Percentiles rank a stretch among this genome's conserved stretches.
Evolutionary conservation across 768 basidiomycete genomes (phyloP).

Genomic region (Collybiopsis confluens): DNA sequence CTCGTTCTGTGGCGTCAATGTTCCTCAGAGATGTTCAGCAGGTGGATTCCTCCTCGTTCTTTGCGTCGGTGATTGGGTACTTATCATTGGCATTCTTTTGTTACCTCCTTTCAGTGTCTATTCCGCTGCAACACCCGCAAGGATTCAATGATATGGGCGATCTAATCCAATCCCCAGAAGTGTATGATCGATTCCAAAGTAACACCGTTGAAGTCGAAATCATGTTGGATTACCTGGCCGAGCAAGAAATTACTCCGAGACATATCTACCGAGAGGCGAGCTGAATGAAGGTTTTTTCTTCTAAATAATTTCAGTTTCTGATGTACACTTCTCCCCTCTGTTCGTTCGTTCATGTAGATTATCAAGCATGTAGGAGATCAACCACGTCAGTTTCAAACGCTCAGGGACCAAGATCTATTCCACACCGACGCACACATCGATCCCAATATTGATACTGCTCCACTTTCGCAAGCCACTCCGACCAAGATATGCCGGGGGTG

Average conservation of each 20-base stretch:
- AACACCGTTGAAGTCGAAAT: slow-evolving; percentile 81
- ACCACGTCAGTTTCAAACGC: slow-evolving; percentile 57
- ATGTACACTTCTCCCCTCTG: not conserved
- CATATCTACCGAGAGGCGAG: slow-evolving; percentile 68
- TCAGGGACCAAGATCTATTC: slow-evolving; percentile 71
- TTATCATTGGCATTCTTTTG: not conserved
- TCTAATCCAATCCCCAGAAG: slow-evolving; percentile 68
- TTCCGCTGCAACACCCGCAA: slow-evolving; percentile 63
- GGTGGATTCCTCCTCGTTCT: not conserved
- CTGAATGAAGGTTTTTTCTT: not conserved
- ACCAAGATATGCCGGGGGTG: slow-evolving; percentile 65
- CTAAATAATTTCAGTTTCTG: not conserved
- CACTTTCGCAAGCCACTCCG: slow-evolving; percentile 52
- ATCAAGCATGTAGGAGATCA: slow-evolving; percentile 54
- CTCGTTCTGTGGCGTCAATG: slow-evolving; percentile 77
- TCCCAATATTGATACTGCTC: slow-evolving; percentile 17
- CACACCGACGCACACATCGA: slow-evolving; percentile 51
- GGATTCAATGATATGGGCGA: slow-evolving; percentile 66
- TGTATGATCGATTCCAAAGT: slow-evolving; percentile 78
- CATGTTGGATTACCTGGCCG: slow-evolving; percentile 75
- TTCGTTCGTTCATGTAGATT: slow-evolving; percentile 43
- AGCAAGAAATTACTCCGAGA: slow-evolving; percentile 56
- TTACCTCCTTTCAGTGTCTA: slow-evolving; percentile 38
- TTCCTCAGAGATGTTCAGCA: slow-evolving; percentile 60
- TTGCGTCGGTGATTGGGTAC: not conserved